Evolutionary conservation across 345 rosid species (phyloP).

Genomic region (Brassica juncea): DNA sequence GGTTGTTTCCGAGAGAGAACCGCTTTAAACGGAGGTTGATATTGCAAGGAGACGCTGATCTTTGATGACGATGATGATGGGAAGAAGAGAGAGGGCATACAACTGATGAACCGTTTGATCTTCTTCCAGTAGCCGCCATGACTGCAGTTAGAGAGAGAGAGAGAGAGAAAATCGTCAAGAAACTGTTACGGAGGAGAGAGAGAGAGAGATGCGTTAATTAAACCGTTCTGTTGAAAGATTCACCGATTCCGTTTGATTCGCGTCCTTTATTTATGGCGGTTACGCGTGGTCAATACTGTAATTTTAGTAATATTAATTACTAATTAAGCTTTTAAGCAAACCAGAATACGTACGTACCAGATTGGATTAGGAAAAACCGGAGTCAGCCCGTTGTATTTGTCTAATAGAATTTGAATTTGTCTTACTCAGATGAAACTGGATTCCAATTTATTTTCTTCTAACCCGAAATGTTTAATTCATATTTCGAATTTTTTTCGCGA

Average conservation of each 20-base stretch:
- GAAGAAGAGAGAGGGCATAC: conserved; percentile 28
- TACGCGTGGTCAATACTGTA: neutral
- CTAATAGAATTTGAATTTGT: neutral
- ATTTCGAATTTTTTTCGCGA: neutral
- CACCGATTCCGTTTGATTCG: conserved; percentile 28
- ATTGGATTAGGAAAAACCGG: neutral
- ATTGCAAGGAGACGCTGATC: conserved; percentile 31
- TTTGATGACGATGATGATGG: neutral
- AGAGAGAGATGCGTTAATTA: conserved; percentile 22
- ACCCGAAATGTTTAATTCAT: neutral
- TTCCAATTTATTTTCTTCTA: neutral
- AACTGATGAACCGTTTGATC: conserved; percentile 33
- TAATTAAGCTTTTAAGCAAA: neutral
- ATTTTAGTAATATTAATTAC: neutral
- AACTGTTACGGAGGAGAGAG: neutral
- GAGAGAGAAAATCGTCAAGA: neutral
- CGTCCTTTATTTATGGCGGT: conserved; percentile 27
- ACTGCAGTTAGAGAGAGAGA: conserved; percentile 7
- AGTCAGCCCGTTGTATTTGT: neutral
- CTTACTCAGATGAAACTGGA: neutral
- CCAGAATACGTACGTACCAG: too few species aligned
- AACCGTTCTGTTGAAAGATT: conserved; percentile 5
- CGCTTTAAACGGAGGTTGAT: conserved; percentile 6
- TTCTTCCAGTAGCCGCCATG: conserved; percentile 31
- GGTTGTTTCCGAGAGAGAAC: neutral